Evolutionary conservation across 2,329 filamentous ascomycete genomes (phyloP), one percentile per base, ranked within the genome.

Genomic region (Paracorniculantispora psalliotae): DNA sequence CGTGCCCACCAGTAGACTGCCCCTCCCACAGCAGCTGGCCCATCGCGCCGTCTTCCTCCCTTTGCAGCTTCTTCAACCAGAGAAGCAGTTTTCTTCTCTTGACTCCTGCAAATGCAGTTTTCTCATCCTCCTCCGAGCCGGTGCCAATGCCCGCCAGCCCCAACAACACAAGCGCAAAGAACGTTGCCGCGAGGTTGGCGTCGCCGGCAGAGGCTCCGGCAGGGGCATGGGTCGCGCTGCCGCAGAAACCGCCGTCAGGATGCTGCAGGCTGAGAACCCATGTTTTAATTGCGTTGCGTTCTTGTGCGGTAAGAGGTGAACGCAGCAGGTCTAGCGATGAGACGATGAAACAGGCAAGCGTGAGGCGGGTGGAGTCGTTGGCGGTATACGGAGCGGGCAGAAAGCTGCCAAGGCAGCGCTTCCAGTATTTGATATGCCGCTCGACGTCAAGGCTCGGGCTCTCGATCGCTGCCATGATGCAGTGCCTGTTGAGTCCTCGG

Each of bases 251-350:
- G 28, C 94, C 94, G 37, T 83, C 79, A 0, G 90, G 87, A 66
- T 96, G 89, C 72, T 97, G 93, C 68, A 92, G 91, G 46, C 81
- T 80, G 61, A 97, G 88, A 47, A 97, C 85, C 92, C 93, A 97
- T 61, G 85, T 75, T n/a, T 81, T 79, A 48, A 85, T 73, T 2
- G 69, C 68, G 5, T 68, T 65, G 50, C 80, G 77, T 49, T 81
- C 78, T 10, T 71, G 64, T 1, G 75, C 43, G 1, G 76, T 70
- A n/a, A 83, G 70, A 41, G 91, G 77, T 1, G 81, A 80, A 13
- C 83, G 86, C 30, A 99, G 85, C 1, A 97, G 77, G 69, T 96
- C 91, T 51, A 96, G 81, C 1, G 91, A 91, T 8, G 91, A 88
- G 67, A 97, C 77, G 65, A 89, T 92, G 78, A 99, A 96, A 78